phyloP scores from a whole-genome alignment of 2,329 filamentous ascomycete species.

The Cladosporium oxysporum region DNA sequence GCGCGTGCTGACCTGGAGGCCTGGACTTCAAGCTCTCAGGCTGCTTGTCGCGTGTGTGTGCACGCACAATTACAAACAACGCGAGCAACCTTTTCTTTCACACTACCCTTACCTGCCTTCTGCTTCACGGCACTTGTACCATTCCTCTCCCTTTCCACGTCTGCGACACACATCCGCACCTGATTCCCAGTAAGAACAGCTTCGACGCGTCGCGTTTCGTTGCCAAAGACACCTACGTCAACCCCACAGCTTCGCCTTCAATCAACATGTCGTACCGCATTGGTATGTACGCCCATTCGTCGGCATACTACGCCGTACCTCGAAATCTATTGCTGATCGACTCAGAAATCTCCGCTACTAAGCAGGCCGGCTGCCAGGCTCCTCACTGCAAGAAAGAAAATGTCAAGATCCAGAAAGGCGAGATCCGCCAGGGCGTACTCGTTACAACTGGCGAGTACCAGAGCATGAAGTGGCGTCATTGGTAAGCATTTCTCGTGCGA shows the following conservation, averaged over 20 bases:
- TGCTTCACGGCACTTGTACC: neutral
- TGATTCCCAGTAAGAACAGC: no score
- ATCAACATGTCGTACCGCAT: conserved; percentile 32
- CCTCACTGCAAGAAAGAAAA: conserved; percentile 66
- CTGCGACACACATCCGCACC: neutral
- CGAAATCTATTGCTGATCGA: conserved; percentile 3
- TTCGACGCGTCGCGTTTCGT: conserved; percentile 13
- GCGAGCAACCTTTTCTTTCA: neutral
- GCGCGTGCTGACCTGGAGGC: neutral
- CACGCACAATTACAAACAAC: neutral
- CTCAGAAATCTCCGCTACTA: conserved; percentile 69
- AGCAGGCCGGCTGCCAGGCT: conserved; percentile 73
- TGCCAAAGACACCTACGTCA: neutral
- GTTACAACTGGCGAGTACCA: conserved; percentile 63
- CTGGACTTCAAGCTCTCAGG: neutral
- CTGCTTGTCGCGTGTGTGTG: neutral
- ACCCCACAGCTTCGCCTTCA: neutral
- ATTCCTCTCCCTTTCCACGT: neutral
- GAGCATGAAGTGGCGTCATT: conserved; percentile 80
- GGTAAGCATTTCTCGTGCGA: conserved; percentile 56
- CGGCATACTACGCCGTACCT: neutral
- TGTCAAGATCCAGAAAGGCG: conserved; percentile 75
- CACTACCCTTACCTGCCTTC: neutral
- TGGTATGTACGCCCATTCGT: conserved; percentile 24
- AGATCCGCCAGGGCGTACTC: conserved; percentile 75